Percentiles rank a stretch among this genome's conserved stretches.
phyloP scores from a whole-genome alignment of 371 early-diverging fungal genomes.

The Cokeromyces recurvatus region DNA sequence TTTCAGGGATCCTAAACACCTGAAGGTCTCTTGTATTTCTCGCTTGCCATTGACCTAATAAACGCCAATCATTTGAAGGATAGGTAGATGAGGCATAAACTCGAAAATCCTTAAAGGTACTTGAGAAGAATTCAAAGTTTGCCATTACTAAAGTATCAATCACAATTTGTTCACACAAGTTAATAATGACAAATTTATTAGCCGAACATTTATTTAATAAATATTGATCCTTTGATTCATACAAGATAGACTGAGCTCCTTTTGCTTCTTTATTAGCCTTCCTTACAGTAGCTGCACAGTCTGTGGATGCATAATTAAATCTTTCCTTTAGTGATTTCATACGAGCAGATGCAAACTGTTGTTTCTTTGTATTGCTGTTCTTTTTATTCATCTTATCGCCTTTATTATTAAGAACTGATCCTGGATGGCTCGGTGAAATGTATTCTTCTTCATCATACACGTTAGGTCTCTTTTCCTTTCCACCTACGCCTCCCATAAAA shows the following conservation, averaged over 20 bases:
- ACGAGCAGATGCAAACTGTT: slow-evolving; percentile 19
- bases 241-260: slow-evolving; percentile 77
- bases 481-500: slow-evolving; percentile 5
- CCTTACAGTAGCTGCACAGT: slow-evolving; percentile 91
- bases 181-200: slow-evolving; percentile 81
- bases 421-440: slow-evolving; percentile 23
- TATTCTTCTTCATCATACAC: slow-evolving; percentile 30
- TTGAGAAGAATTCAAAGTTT: slow-evolving; percentile 95
- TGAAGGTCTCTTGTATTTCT: slow-evolving; percentile 83
- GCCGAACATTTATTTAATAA: slow-evolving; percentile 88
- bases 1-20: slow-evolving; percentile 66
- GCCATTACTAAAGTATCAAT: slow-evolving; percentile 88
- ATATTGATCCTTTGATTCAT: slow-evolving; percentile 88
- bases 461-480: slow-evolving; percentile 17
- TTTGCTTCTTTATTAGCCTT: slow-evolving; percentile 82
- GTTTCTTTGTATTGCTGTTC: slow-evolving; percentile 8
- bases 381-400: too few species aligned
- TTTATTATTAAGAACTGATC: background rate
- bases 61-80: slow-evolving; percentile 81
- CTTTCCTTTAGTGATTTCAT: slow-evolving; percentile 66
- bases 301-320: slow-evolving; percentile 90
- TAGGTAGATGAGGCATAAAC: slow-evolving; percentile 79
- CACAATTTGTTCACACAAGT: slow-evolving; percentile 91
- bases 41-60: slow-evolving; percentile 80
- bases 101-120: slow-evolving; percentile 84